A percentile compares a stretch with the other conserved stretches of the same genome.
Conservation (phyloP, 2,329 filamentous ascomycete genomes). For the Xenoacremonium recifei region DNA sequence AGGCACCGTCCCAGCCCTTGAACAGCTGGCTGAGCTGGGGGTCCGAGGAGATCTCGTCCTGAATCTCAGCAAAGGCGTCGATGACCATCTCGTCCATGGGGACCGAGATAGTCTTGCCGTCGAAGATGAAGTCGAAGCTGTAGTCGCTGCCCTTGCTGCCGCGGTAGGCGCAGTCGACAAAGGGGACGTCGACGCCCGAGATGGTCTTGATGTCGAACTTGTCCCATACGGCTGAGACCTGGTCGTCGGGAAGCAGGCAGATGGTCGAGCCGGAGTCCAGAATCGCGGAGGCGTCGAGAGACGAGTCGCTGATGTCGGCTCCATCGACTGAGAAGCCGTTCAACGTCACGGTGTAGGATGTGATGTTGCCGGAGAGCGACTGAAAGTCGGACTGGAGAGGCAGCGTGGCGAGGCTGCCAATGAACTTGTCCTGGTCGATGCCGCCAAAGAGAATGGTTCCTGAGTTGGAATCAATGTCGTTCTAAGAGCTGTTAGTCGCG, state of each 20-base stretch:
- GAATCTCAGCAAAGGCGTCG: constrained; percentile 36
- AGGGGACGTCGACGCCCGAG: constrained; percentile 40
- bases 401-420: constrained; percentile 45
- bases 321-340: constrained; percentile 38
- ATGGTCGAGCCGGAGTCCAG: constrained; percentile 74
- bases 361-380: constrained; percentile 40
- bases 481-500: constrained; percentile 20
- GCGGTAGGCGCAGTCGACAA: constrained; percentile 52
- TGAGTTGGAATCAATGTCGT: constrained; percentile 63
- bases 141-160: constrained; percentile 41
- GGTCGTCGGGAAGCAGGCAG: constrained; percentile 62
- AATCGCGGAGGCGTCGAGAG: constrained; percentile 53
- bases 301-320: constrained; percentile 32
- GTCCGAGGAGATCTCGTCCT: constrained; percentile 41
- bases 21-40: constrained; percentile 28
- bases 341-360: constrained; percentile 34
- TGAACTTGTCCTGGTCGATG: constrained; percentile 72
- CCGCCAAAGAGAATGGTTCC: constrained; percentile 78
- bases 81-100: constrained; percentile 54
- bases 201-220: constrained; percentile 52
- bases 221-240: constrained; percentile 50
- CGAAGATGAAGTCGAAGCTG: constrained; percentile 52
- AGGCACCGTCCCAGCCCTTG: constrained; percentile 42
- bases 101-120: constrained; percentile 46
- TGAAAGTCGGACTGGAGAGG: constrained; percentile 47